Percentiles rank a stretch among this genome's conserved stretches.
phyloP scores from a whole-genome alignment of 75 land plant genomes.

The Isoetes taiwanensis region DNA sequence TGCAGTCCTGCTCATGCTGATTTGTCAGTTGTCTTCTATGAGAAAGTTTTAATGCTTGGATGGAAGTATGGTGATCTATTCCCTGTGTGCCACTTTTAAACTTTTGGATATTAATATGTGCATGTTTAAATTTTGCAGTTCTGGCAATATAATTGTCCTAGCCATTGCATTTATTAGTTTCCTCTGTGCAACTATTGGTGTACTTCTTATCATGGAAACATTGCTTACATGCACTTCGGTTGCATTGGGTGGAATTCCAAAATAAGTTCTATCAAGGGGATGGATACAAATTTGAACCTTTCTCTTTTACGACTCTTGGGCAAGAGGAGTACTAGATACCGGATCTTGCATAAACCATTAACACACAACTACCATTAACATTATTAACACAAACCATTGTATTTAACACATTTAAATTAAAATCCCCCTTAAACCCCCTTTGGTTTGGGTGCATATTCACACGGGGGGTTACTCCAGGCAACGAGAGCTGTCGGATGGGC shows the following conservation, averaged over 20 bases:
- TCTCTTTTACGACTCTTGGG: conserved; percentile 47
- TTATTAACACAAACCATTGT: too few relatives aligned
- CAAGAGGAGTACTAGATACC: conserved; percentile 45
- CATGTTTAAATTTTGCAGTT: conserved; percentile 37
- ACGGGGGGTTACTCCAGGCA: too few relatives aligned
- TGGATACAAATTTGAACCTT: conserved; percentile 82
- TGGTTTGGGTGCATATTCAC: too few relatives aligned
- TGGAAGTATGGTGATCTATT: conserved; percentile 47
- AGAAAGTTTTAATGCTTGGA: conserved; percentile 74
- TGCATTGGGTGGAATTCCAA: conserved; percentile 92
- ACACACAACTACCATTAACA: too few relatives aligned
- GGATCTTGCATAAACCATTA: too few relatives aligned
- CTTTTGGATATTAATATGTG: too few relatives aligned
- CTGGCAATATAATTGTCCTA: conserved; percentile 44
- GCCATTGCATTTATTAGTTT: conserved; percentile 58
- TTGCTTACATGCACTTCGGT: conserved; percentile 83
- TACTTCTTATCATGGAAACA: conserved; percentile 81
- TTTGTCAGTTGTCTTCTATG: conserved; percentile 89
- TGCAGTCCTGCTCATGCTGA: conserved; percentile 94
- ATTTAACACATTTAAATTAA: too few relatives aligned
- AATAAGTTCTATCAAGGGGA: conserved; percentile 80
- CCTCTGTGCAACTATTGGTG: conserved; percentile 69
- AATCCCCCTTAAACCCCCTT: too few relatives aligned
- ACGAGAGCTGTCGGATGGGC: too few relatives aligned
- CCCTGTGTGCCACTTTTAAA: background rate